These are phyloP conservation scores for Prunus davidiana DNA, from an alignment of 306 rosid species.

Conservation along the genomic window DNA sequence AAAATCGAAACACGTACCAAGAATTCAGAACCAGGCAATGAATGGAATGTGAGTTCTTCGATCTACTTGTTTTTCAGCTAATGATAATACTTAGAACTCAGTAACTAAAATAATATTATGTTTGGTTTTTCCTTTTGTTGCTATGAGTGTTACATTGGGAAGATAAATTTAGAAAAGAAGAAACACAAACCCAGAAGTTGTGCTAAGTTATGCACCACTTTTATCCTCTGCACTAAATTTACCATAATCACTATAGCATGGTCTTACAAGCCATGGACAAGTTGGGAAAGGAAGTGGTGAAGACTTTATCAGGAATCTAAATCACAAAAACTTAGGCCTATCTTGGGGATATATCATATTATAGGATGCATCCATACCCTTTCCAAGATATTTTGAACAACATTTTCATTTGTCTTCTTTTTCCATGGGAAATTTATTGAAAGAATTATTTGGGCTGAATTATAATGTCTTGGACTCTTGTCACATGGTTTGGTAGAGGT, in stretches of 20 bases:
- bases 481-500: background rate
- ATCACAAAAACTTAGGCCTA: background rate
- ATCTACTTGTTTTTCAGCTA: background rate
- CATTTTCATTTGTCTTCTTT: background rate
- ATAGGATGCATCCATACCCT: background rate
- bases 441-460: background rate
- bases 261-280: background rate
- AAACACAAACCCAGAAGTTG: background rate
- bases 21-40: conserved; percentile 15
- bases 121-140: background rate
- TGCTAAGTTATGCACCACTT: background rate
- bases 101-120: background rate
- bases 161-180: background rate
- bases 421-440: background rate
- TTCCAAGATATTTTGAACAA: background rate
- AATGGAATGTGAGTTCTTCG: conserved; percentile 36
- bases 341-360: background rate
- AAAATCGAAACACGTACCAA: background rate
- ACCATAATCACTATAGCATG: background rate
- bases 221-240: background rate
- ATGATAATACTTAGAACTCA: background rate
- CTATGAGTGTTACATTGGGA: background rate
- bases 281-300: background rate
- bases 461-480: background rate
- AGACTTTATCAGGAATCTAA: background rate